A percentile compares a stretch with the other conserved stretches of the same genome.
Conservation (phyloP, 2,329 filamentous ascomycete genomes). For the Esteya vermicola region DNA sequence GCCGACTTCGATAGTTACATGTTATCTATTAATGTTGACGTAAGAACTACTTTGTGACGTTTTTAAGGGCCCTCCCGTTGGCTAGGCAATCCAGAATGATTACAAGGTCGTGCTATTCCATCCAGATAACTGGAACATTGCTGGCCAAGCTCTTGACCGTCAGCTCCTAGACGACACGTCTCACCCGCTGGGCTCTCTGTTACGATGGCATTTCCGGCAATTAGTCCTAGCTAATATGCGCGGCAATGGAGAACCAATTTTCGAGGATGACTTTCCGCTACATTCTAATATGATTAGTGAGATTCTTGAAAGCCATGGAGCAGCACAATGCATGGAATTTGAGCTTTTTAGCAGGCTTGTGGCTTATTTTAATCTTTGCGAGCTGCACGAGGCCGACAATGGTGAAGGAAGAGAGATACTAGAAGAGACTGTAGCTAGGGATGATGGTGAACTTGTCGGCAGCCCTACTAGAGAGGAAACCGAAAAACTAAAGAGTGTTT, state of each 20-base stretch:
- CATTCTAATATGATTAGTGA: conserved; percentile 4
- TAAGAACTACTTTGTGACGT: neutral
- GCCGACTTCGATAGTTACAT: neutral
- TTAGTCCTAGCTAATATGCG: neutral
- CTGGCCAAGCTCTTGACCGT: neutral
- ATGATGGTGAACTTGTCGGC: neutral
- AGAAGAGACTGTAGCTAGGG: neutral
- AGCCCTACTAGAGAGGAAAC: neutral
- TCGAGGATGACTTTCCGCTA: conserved; percentile 3
- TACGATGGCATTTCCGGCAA: conserved; percentile 1
- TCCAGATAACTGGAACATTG: neutral
- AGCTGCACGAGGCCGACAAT: neutral
- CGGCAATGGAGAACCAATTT: neutral
- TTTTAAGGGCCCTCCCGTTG: neutral
- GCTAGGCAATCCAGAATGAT: neutral
- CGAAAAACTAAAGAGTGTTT: neutral
- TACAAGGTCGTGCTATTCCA: neutral
- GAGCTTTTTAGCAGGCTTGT: conserved; percentile 1
- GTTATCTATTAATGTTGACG: neutral
- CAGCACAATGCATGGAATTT: conserved; percentile 3
- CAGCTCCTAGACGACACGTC: neutral
- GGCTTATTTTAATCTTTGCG: neutral
- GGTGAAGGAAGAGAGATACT: neutral
- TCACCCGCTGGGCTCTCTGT: neutral
- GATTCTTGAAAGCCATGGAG: conserved; percentile 1